Evolutionary conservation across 129 eudicot genomes (phyloP).

Genomic region (Helichrysum umbraculigerum): DNA sequence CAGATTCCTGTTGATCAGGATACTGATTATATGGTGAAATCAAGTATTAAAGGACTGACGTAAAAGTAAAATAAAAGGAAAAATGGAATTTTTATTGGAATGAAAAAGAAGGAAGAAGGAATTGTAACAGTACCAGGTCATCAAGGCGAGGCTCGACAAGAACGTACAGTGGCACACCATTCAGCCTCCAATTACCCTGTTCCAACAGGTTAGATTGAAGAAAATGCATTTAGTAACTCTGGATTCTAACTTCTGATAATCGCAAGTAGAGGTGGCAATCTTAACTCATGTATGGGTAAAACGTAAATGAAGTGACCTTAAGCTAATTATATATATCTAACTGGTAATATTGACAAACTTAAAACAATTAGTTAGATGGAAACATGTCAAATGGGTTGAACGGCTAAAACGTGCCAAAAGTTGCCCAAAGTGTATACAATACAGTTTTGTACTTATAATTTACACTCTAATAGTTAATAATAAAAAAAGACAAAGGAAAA

Average conservation of each 20-base stretch:
- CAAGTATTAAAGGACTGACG: background rate
- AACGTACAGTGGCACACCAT: constrained; percentile 72
- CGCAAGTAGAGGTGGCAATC: background rate
- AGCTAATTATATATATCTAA: too few relatives aligned
- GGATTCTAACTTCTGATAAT: background rate
- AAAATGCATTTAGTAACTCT: constrained; percentile 3
- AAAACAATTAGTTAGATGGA: background rate
- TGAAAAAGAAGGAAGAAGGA: background rate
- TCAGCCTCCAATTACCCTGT: constrained; percentile 68
- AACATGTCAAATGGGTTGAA: background rate
- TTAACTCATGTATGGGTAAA: too few relatives aligned
- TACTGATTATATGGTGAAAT: background rate
- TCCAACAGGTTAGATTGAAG: background rate
- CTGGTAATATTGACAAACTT: background rate
- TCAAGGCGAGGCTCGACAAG: constrained; percentile 90
- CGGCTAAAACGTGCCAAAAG: background rate
- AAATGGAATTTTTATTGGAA: background rate
- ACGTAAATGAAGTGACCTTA: too few relatives aligned
- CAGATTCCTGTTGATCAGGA: background rate
- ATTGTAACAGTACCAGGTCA: constrained; percentile 32
- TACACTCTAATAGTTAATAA: too few relatives aligned
- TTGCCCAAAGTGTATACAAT: background rate
- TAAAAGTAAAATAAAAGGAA: background rate
- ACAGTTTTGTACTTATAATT: background rate
- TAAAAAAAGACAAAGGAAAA: too few relatives aligned